Conservation (phyloP, 2,329 filamentous ascomycete species). For the Pseudogymnoascus sp. region DNA sequence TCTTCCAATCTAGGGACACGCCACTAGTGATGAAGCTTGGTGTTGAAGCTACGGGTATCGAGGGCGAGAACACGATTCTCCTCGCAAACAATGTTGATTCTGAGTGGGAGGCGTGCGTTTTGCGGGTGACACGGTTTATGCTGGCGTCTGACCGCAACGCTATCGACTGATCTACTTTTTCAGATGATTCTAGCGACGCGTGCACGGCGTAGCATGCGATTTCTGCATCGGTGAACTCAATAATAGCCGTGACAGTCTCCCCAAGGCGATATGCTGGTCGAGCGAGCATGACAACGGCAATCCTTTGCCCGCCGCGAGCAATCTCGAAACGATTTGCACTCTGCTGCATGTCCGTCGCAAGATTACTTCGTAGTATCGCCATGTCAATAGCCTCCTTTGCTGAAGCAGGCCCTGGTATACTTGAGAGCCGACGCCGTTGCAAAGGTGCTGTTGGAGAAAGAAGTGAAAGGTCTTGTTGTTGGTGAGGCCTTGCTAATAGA, state of each 20-base stretch:
- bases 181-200: slow-evolving; percentile 74
- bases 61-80: slow-evolving; percentile 69
- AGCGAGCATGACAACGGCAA: slow-evolving; percentile 82
- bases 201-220: slow-evolving; percentile 81
- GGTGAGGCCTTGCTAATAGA: slow-evolving; percentile 51
- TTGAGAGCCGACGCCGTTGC: slow-evolving; percentile 46
- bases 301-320: slow-evolving; percentile 79
- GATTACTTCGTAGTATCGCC: slow-evolving; percentile 76
- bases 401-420: slow-evolving; percentile 47
- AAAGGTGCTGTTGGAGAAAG: slow-evolving; percentile 60
- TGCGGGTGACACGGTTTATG: slow-evolving; percentile 77
- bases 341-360: slow-evolving; percentile 57
- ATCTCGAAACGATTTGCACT: slow-evolving; percentile 95
- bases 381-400: slow-evolving; percentile 84
- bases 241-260: slow-evolving; percentile 71
- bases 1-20: slow-evolving; percentile 77
- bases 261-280: slow-evolving; percentile 83
- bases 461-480: slow-evolving; percentile 48
- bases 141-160: slow-evolving; percentile 79
- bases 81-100: slow-evolving; percentile 78
- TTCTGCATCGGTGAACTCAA: slow-evolving; percentile 72
- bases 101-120: slow-evolving; percentile 66
- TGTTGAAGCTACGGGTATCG: slow-evolving; percentile 74
- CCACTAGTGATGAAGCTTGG: slow-evolving; percentile 90
- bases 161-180: slow-evolving; percentile 70